Evolutionary conservation across 2,329 filamentous ascomycete species (phyloP).

Genomic region (Alternaria viburni): DNA sequence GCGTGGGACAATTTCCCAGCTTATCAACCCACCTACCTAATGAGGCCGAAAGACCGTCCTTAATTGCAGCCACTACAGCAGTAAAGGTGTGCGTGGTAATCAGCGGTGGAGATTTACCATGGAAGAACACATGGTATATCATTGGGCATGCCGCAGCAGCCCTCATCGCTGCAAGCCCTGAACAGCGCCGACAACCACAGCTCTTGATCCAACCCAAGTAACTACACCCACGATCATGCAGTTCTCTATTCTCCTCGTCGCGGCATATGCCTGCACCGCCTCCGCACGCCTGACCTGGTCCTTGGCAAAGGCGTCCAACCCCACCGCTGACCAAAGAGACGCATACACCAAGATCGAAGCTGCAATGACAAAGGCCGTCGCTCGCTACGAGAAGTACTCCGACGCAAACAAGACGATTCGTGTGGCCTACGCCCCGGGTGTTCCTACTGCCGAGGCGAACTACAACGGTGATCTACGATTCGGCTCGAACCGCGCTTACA

Average conservation of each 20-base stretch:
- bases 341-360: conserved; percentile 41
- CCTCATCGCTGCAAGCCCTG: neutral
- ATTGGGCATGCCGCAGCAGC: neutral
- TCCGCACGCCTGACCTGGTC: conserved; percentile 36
- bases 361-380: conserved; percentile 40
- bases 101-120: neutral
- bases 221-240: conserved; percentile 22
- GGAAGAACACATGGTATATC: neutral
- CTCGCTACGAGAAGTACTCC: conserved; percentile 32
- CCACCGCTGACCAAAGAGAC: conserved; percentile 40
- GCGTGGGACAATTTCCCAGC: neutral
- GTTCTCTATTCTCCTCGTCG: conserved; percentile 24
- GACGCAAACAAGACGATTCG: conserved; percentile 34
- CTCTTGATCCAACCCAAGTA: neutral
- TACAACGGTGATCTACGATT: conserved; percentile 46
- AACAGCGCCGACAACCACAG: neutral
- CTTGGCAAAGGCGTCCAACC: conserved; percentile 34
- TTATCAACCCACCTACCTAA: conserved; percentile 4
- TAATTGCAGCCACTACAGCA: neutral
- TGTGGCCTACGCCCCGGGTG: conserved; percentile 40
- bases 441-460: conserved; percentile 44
- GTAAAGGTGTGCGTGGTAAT: neutral
- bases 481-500: conserved; percentile 41
- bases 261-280: conserved; percentile 26
- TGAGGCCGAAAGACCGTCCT: neutral